Evolutionary conservation across 2,329 filamentous ascomycete genomes (phyloP).

Genomic region (Fusarium beomiforme): DNA sequence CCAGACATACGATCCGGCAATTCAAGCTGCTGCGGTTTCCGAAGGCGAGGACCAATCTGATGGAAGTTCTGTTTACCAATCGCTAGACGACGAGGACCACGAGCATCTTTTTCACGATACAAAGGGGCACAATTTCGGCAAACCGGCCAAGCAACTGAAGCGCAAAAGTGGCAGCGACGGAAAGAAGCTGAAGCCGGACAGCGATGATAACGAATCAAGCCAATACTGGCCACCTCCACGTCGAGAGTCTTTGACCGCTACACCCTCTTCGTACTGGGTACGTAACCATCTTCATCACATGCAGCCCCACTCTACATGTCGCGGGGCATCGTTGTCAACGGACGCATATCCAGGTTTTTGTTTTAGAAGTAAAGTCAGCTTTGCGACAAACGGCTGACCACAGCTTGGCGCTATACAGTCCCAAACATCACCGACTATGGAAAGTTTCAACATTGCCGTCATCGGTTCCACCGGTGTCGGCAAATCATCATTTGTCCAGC

Average conservation of each 20-base stretch:
- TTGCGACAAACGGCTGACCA: constrained; percentile 42
- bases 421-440: constrained; percentile 56
- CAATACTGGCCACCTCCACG: constrained; percentile 57
- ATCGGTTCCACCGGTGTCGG: constrained; percentile 74
- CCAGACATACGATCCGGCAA: constrained; percentile 54
- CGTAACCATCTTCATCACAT: constrained; percentile 42
- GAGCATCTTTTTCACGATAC: constrained; percentile 47
- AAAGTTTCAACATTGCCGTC: constrained; percentile 71
- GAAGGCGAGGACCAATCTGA: constrained; percentile 38
- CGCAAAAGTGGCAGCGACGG: constrained; percentile 29
- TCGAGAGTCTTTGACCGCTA: constrained; percentile 60
- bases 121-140: constrained; percentile 13
- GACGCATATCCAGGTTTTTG: not conserved
- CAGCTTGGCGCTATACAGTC: constrained; percentile 43
- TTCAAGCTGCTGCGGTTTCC: constrained; percentile 41
- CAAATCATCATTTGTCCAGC: constrained; percentile 75
- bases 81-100: constrained; percentile 43
- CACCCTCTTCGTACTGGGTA: constrained; percentile 52
- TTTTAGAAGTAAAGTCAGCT: constrained; percentile 1
- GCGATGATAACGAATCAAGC: constrained; percentile 41
- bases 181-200: constrained; percentile 31
- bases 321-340: constrained; percentile 37
- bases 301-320: constrained; percentile 30
- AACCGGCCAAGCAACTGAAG: constrained; percentile 5
- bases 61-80: constrained; percentile 42